Evolutionary conservation across 75 land plant species (phyloP), one percentile per base, ranked within the genome.

Genomic region (Chamaecyparis obtusa): DNA sequence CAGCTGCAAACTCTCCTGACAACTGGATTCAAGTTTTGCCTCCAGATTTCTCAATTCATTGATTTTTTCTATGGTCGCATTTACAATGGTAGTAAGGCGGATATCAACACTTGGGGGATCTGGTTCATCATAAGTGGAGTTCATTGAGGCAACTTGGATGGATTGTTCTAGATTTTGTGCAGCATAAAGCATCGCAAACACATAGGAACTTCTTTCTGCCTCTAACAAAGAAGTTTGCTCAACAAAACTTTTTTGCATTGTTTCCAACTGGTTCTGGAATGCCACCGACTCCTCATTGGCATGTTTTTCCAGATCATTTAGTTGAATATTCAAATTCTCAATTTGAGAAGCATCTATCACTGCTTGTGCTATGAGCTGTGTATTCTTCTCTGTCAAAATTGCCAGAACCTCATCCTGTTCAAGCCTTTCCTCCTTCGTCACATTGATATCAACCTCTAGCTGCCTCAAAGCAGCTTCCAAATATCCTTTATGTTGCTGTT

Each of bases 11-110:
- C 69, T 83, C 13, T 86, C 89, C 46, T 39, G 21, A 35, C 48
- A 14, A 84, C 89, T 55, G 60, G 88, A 83, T 84, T 91, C 90
- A 85, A 92, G 87, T 87, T 88, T 87, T 33, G 33, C 84, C 30
- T 87, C 87, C 81, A 92, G 85, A 78, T 30, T 86, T 57, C 64
- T 84, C 43, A 84, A 35, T 35, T 56, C 49, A 2, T 88, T 85
- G 83, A 94, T 90, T 82, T 85, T 67, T 41, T 91, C 84, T 64
- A 48, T 71, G 51, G 92, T 90, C 83, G 87, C 85, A 88, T 86
- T 81, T 27, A 93, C 88, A 85, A 89, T 86, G 74, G 86, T 55
- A 71, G 80, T 39, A 79, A 93, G 72, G 81, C 82, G 82, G 24
- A 75, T 27, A 75, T 69, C 64, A 74, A 85, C 19, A 88, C 85